Evolutionary conservation across 495 filamentous ascomycete genomes (phyloP), one percentile per base, ranked within the genome.

Genomic region (Umbilicaria muhlenbergii): DNA sequence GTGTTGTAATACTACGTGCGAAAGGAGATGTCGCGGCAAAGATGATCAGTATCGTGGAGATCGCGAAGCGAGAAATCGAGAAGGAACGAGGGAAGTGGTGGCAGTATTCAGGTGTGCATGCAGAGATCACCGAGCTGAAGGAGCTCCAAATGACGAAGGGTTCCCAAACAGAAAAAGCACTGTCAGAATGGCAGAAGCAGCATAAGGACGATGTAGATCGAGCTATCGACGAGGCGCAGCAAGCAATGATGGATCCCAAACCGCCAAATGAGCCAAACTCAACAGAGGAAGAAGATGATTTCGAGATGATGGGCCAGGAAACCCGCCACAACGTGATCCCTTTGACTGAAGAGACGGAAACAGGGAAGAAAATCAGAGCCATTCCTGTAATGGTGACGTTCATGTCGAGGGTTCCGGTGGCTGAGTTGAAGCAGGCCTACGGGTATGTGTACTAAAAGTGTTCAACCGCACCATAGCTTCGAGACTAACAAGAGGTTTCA

Each of bases 11-110:
- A 11, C 51, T 83, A 13, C 64, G 67, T 45, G 74, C 77, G 18
- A 74, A 71, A 49, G 64, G 66, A 5, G 42, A 51, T 5, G 64
- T 63, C 2, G 64, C 71, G 5, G 57, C 61, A 48, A 86, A 85
- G 55, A 62, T 80, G 41, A 68, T 82, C 45, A 75, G 70, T 12
- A 66, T 83, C 17, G 65, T 68, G 24, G 80, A 84, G 58, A 74
- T 83, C 13, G 63, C 71, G 11, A 80, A 80, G 49, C 61, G 75
- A 16, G 65, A 74, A 21, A 61, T 84, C 36, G 59, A 45, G n/a
- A 62, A 70, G 40, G 54, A 56, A 35, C 64, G 66, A 1, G 62
- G 64, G 35, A 62, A 61, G 43, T 79, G 72, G 70, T 83, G 61
- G 50, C 76, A 83, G 54, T 84, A 84, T 45, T 54, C 42, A 8